Percentiles rank a stretch among this genome's conserved stretches.
phyloP scores from a whole-genome alignment of 2,329 filamentous ascomycete species.

The Hypoxylon sp. region DNA sequence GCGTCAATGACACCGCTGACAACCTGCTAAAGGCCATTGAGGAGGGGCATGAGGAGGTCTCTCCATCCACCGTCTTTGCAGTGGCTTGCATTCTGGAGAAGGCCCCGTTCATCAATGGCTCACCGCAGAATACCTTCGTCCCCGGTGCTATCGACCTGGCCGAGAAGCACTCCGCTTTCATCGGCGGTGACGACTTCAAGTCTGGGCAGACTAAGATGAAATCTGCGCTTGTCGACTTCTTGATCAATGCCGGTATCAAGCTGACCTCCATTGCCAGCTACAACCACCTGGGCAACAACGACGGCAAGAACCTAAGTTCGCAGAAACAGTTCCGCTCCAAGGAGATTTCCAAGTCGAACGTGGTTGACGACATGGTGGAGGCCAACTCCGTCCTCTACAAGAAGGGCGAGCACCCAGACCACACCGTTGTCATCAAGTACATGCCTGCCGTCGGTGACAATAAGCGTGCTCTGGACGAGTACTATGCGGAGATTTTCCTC shows the following conservation, averaged over 20 bases:
- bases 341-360: conserved; percentile 99
- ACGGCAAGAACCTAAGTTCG: conserved; percentile 97
- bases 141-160: conserved; percentile 91
- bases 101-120: conserved; percentile 97
- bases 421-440: conserved; percentile 99
- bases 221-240: conserved; percentile 96
- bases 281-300: conserved; percentile 99
- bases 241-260: conserved; percentile 99
- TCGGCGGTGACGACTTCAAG: conserved; percentile 99
- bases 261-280: conserved; percentile 98
- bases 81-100: conserved; percentile 93
- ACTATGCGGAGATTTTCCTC: conserved; percentile 99
- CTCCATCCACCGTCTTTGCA: conserved; percentile 95
- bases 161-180: conserved; percentile 87
- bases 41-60: conserved; percentile 87
- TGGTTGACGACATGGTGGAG: conserved; percentile 99
- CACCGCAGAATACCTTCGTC: conserved; percentile 98
- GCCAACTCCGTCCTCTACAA: conserved; percentile 93
- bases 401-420: conserved; percentile 93
- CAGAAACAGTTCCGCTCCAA: conserved; percentile 99
- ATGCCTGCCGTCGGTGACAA: conserved; percentile 99
- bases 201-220: conserved; percentile 99
- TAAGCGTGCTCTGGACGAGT: conserved; percentile 98
- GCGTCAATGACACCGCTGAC: conserved; percentile 96
- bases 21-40: conserved; percentile 92